A percentile compares a stretch with the other conserved stretches of the same genome.
Conservation (phyloP, 371 early-diverging fungal genomes). For the Mucor mucedo region DNA sequence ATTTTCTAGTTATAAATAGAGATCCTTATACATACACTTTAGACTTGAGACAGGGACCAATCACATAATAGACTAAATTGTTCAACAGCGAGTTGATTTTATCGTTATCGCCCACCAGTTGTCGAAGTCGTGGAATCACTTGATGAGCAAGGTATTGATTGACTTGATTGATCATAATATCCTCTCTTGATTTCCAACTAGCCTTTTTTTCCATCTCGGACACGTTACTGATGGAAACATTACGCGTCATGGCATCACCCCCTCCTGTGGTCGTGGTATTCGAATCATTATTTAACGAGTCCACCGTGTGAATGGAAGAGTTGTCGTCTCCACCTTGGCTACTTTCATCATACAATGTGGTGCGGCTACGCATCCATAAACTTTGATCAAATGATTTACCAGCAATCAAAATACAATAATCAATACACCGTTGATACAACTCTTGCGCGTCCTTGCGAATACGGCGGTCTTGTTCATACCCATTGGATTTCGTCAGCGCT, state of each 20-base stretch:
- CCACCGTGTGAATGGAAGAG: slow-evolving; percentile 23
- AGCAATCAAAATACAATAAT: slow-evolving; percentile 77
- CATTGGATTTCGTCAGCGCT: slow-evolving; percentile 49
- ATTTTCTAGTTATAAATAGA: too few relatives aligned
- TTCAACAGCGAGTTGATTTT: slow-evolving; percentile 65
- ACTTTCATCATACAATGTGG: slow-evolving; percentile 44
- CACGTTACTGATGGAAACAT: slow-evolving; percentile 46
- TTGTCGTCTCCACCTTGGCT: slow-evolving; percentile 21
- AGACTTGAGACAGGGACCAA: slow-evolving; percentile 72
- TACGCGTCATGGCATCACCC: slow-evolving; percentile 27
- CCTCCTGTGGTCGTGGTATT: neutral
- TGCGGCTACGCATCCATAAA: slow-evolving; percentile 68
- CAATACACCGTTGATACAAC: slow-evolving; percentile 71
- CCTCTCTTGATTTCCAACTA: slow-evolving; percentile 55
- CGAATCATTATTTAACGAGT: neutral
- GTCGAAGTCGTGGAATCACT: slow-evolving; percentile 73
- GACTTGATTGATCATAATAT: slow-evolving; percentile 54
- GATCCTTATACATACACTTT: slow-evolving; percentile 31
- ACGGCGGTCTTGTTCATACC: slow-evolving; percentile 67
- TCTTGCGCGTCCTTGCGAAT: slow-evolving; percentile 73
- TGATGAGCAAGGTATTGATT: slow-evolving; percentile 54
- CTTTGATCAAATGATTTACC: slow-evolving; percentile 82
- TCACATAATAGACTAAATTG: slow-evolving; percentile 82
- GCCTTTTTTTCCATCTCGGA: slow-evolving; percentile 55
- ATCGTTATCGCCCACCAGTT: slow-evolving; percentile 76